phyloP scores from a whole-genome alignment of 768 basidiomycete genomes.

The Clitopilus passeckerianus region DNA sequence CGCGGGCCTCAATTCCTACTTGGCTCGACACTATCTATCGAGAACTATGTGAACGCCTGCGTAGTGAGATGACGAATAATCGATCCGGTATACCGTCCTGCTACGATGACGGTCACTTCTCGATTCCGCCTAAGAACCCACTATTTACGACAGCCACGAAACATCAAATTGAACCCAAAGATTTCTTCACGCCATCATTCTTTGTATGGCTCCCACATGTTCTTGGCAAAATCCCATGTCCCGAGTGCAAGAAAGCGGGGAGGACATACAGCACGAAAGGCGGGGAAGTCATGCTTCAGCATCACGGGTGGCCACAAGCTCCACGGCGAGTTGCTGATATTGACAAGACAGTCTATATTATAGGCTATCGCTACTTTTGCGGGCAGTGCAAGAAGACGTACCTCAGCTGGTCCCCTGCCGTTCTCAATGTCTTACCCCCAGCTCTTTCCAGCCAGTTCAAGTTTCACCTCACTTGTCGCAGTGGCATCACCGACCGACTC shows the following conservation, averaged over 20 bases:
- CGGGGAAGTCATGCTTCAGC: conserved; percentile 2
- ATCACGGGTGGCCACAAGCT: conserved; percentile 3
- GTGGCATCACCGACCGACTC: conserved; percentile 12
- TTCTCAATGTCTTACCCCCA: conserved; percentile 1
- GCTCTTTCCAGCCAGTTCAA: conserved; percentile 12
- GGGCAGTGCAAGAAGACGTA: conserved; percentile 4
- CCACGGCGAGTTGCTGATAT: conserved; percentile 10
- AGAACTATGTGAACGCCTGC: neutral
- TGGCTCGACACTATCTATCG: neutral
- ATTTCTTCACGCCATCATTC: conserved; percentile 5
- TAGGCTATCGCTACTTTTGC: conserved; percentile 11
- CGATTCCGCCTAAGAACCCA: neutral
- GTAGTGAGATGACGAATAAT: neutral
- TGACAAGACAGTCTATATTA: conserved; percentile 9
- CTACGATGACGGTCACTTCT: neutral
- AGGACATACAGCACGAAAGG: neutral
- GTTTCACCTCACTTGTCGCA: conserved; percentile 12
- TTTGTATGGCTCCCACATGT: conserved; percentile 12
- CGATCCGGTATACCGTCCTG: neutral
- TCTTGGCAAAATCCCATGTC: conserved; percentile 7
- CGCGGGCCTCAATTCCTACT: neutral
- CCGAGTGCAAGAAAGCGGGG: conserved; percentile 3
- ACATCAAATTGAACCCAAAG: conserved; percentile 6
- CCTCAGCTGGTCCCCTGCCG: conserved; percentile 5
- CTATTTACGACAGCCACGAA: neutral